These are phyloP conservation scores for Phytophthora meadii DNA, from an alignment of 352 stramenopile species.

Conservation along the genomic window DNA sequence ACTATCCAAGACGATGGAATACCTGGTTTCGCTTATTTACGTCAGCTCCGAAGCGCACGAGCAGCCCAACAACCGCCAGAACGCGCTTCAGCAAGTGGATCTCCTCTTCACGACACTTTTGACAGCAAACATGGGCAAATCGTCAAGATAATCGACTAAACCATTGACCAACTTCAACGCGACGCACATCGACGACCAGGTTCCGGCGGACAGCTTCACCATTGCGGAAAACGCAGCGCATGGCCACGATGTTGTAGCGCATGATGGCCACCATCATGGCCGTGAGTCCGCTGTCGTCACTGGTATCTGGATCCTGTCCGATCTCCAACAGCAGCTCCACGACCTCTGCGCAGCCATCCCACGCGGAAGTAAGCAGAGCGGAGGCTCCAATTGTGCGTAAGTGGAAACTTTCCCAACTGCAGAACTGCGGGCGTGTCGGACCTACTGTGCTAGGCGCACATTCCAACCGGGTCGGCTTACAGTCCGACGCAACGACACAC, in stretches of 20 bases:
- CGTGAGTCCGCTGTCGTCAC: conserved; percentile 26
- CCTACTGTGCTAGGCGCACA: conserved; percentile 3
- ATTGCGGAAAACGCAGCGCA: conserved; percentile 35
- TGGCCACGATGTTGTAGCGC: conserved; percentile 33
- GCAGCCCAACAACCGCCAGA: conserved; percentile 11
- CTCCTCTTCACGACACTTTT: conserved; percentile 27
- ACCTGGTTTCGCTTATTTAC: conserved; percentile 19
- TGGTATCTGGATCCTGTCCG: conserved; percentile 32
- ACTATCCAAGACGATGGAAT: background rate
- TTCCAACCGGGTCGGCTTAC: background rate
- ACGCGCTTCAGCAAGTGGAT: conserved; percentile 4
- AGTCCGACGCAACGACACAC: conserved; percentile 19
- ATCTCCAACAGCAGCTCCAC: conserved; percentile 23
- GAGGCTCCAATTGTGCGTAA: conserved; percentile 28
- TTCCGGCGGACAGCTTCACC: conserved; percentile 24
- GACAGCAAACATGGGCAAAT: conserved; percentile 2
- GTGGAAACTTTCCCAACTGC: conserved; percentile 35
- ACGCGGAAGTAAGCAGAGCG: conserved; percentile 26
- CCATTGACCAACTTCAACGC: background rate
- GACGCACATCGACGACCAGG: conserved; percentile 30
- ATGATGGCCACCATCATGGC: conserved; percentile 33
- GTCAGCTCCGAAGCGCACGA: conserved; percentile 17
- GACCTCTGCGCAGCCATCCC: conserved; percentile 21
- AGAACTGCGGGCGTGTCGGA: conserved; percentile 13
- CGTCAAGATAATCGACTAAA: background rate